These are phyloP conservation scores for Galerina sulciceps DNA, from an alignment of 768 basidiomycete genomes.

Conservation along the genomic window DNA sequence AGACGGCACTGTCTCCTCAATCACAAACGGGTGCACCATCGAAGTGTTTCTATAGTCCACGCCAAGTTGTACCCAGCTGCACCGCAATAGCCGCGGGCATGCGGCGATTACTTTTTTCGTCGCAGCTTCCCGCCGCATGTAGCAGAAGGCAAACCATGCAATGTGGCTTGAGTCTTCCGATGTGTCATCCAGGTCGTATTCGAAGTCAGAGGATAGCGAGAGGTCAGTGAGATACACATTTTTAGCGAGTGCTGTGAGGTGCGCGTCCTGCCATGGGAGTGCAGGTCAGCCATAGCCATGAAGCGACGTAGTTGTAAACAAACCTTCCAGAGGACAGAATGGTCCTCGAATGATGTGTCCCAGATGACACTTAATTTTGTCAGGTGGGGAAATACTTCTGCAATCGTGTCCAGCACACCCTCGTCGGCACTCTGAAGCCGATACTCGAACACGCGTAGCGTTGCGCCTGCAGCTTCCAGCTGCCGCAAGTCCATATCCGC, in stretches of 20 bases:
- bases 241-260: background rate
- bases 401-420: slow-evolving; percentile 3
- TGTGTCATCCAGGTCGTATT: slow-evolving; percentile 1
- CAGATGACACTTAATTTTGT: background rate
- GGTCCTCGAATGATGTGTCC: background rate
- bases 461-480: slow-evolving; percentile 8
- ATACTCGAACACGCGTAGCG: slow-evolving; percentile 8
- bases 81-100: slow-evolving; percentile 1
- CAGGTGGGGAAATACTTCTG: slow-evolving; percentile 6
- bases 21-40: slow-evolving; percentile 11
- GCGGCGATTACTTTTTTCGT: slow-evolving; percentile 1
- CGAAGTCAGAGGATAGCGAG: slow-evolving; percentile 12
- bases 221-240: slow-evolving; percentile 9
- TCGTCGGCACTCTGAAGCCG: background rate
- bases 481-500: slow-evolving; percentile 5
- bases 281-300: background rate
- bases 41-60: background rate
- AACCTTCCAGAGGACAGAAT: slow-evolving; percentile 14
- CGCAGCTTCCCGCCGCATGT: slow-evolving; percentile 6
- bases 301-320: background rate
- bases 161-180: background rate
- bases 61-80: slow-evolving; percentile 7
- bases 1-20: background rate
- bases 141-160: slow-evolving; percentile 12
- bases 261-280: slow-evolving; percentile 7